Base-by-base conservation (phyloP, 306 rosid genomes). In the Quercus cerris region DNA sequence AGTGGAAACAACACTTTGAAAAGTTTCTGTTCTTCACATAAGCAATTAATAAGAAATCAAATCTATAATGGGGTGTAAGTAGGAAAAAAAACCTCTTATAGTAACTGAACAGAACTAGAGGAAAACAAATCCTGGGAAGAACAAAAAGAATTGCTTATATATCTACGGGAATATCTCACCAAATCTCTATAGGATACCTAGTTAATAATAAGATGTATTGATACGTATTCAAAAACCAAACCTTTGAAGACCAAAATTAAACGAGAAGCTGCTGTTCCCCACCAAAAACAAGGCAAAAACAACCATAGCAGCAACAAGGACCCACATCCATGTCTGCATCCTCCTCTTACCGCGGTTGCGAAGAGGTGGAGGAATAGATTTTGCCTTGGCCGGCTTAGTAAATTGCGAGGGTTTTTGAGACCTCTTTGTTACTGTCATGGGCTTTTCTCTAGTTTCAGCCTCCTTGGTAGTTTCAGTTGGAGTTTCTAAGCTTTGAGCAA, bases 241-340 rank as follows among this genome's bases (percentile, higher is more conserved):
- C 73, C 78, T 69, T 69, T 62, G 85, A 59, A 83, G 77, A 46
- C 81, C 84, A 20, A 84, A 85, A 77, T 86, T 78, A 73, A 82
- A 72, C 20, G 81, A 68, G 73, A 76, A 75, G 84, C 80, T 79
- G 85, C 71, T 75, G 61, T 86, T 84, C 77, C 90, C 97, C 74
- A 88, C 41, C 55, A 79, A 82, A 78, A 86, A 82, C 82, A 90
- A 68, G 79, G 83, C 92, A 70, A 83, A 78, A 51, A 70, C 81
- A 71, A 71, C 78, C 67, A 87, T 44, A 44, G 81, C 11, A 2
- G 86, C 54, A 66, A 88, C 76, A 38, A 83, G 30, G 51, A 56
- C 83, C 97, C 97, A 94, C 94, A 94, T 89, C 97, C 92, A 94
- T 69, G 94, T 80, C 57, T 94, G 97, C 84, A 91, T 82, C 82